phyloP scores from a whole-genome alignment of 2,329 filamentous ascomycete genomes.

The Harringtonia lauricola region DNA sequence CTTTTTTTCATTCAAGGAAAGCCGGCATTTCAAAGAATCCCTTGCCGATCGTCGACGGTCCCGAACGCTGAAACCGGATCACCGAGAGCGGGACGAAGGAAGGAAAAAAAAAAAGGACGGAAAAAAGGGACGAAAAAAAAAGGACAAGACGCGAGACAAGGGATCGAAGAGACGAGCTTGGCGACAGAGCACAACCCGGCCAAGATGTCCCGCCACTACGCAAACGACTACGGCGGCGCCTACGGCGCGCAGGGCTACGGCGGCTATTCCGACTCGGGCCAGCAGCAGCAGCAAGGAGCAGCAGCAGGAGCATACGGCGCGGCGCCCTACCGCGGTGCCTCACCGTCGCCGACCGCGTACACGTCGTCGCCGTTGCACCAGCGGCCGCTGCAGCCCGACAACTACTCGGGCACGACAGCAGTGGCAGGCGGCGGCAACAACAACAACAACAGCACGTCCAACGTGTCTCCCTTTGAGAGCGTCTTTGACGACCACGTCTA shows the following conservation, averaged over 20 bases:
- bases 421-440: conserved; percentile 8
- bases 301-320: neutral
- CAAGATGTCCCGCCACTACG: conserved; percentile 13
- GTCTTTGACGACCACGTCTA: conserved; percentile 60
- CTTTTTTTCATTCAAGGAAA: no score
- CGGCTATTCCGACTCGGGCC: conserved; percentile 2
- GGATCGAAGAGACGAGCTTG: no score
- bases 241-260: conserved; percentile 5
- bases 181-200: neutral
- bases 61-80: no score
- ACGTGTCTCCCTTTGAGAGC: conserved; percentile 43
- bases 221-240: conserved; percentile 26
- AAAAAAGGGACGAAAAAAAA: no score
- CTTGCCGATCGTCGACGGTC: no score
- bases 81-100: no score
- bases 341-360: conserved; percentile 3
- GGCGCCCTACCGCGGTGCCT: conserved; percentile 4
- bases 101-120: no score
- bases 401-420: conserved; percentile 17
- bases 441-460: conserved; percentile 9
- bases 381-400: conserved; percentile 11
- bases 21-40: no score
- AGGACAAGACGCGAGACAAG: no score
- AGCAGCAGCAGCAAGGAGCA: neutral
- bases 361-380: conserved; percentile 19